These are phyloP conservation scores for Cercophora sp. DNA, from an alignment of 495 filamentous ascomycete genomes.

Conservation along the genomic window DNA sequence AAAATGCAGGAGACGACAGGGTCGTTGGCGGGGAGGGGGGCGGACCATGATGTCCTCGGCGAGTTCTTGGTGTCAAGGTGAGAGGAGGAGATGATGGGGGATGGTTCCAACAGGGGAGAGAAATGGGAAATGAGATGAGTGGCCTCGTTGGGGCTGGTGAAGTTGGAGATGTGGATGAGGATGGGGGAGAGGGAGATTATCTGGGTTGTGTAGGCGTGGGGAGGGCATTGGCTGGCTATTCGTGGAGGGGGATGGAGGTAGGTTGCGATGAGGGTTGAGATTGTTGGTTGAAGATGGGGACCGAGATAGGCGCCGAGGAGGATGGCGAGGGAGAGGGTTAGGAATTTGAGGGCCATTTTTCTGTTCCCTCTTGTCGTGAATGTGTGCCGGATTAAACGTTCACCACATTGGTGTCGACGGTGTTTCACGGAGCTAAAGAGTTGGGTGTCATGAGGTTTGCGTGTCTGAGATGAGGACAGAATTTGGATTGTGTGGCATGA, in stretches of 20 bases:
- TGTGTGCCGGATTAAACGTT: too few relatives aligned
- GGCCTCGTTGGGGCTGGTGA: slow-evolving; percentile 29
- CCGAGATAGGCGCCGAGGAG: slow-evolving; percentile 13
- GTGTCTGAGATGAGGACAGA: too few relatives aligned
- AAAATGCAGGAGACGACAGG: slow-evolving; percentile 34
- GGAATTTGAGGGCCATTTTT: not conserved
- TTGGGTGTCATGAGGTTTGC: too few relatives aligned
- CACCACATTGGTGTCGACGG: too few relatives aligned
- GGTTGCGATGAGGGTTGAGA: not conserved
- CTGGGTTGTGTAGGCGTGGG: slow-evolving; percentile 32
- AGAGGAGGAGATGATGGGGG: slow-evolving; percentile 30
- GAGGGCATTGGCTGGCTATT: slow-evolving; percentile 22
- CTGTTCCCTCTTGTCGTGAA: too few relatives aligned
- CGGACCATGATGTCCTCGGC: slow-evolving; percentile 37
- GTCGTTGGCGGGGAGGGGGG: slow-evolving; percentile 30
- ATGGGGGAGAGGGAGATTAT: slow-evolving; percentile 40
- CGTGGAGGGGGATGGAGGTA: not conserved
- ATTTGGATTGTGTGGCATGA: too few relatives aligned
- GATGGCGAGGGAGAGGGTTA: not conserved
- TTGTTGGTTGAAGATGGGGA: not conserved
- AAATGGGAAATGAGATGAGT: slow-evolving; percentile 26
- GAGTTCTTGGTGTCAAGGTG: slow-evolving; percentile 16
- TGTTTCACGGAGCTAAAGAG: too few relatives aligned
- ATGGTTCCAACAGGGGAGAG: slow-evolving; percentile 27
- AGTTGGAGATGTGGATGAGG: slow-evolving; percentile 36